Conservation (phyloP, 345 rosid species). For the Eucalyptus pauciflora region DNA sequence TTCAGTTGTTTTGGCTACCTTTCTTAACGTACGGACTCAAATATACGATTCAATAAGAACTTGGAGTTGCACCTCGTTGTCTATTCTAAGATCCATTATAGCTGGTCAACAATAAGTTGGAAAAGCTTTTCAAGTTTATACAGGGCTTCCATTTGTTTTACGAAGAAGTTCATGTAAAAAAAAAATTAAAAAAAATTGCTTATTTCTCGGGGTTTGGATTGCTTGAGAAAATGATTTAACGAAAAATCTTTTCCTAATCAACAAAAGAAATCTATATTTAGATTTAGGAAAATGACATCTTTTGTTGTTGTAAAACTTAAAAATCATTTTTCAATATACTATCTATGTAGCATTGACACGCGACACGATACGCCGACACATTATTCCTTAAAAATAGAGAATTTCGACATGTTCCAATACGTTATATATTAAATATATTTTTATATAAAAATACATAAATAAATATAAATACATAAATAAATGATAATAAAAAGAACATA, state of each 20-base stretch:
- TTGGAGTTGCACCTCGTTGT: background rate
- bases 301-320: background rate
- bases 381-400: too few relatives aligned
- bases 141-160: background rate
- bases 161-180: too few relatives aligned
- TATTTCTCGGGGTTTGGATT: too few relatives aligned
- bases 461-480: too few relatives aligned
- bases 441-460: too few relatives aligned
- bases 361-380: too few relatives aligned
- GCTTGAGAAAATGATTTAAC: background rate
- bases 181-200: too few relatives aligned
- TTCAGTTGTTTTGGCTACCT: background rate
- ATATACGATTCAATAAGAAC: background rate
- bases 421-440: too few relatives aligned
- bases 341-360: too few relatives aligned
- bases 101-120: background rate
- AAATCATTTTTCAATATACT: background rate
- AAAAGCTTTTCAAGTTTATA: background rate
- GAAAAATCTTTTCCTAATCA: accelerated
- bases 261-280: too few relatives aligned
- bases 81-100: background rate
- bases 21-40: background rate
- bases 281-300: background rate
- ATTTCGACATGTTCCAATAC: too few relatives aligned
- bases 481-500: too few relatives aligned